Percentiles rank a stretch among this genome's conserved stretches.
Conservation (phyloP, 169 alveolate species). For the Plasmodium malariae region DNA sequence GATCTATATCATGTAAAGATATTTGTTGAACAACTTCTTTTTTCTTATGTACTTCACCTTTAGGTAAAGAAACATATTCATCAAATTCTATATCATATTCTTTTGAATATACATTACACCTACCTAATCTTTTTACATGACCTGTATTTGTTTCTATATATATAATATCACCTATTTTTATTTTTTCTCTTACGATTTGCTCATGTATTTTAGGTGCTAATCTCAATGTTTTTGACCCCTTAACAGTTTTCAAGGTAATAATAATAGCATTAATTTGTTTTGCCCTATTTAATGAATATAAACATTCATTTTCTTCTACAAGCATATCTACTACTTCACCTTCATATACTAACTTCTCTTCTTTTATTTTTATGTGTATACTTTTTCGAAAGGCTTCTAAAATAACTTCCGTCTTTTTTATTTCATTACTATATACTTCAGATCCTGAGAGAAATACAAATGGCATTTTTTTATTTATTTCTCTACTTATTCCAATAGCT, state of each 20-base stretch:
- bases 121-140: slow-evolving; percentile 97
- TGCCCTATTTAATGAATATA: slow-evolving; percentile 82
- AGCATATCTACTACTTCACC: slow-evolving; percentile 85
- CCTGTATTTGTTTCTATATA: slow-evolving; percentile 98
- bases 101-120: slow-evolving; percentile 98
- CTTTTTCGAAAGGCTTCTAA: slow-evolving; percentile 99
- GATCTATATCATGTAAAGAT: slow-evolving; percentile 99
- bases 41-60: slow-evolving; percentile 99
- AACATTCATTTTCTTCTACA: slow-evolving; percentile 88
- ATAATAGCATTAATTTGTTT: slow-evolving; percentile 95
- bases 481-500: slow-evolving; percentile 99
- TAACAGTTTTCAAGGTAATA: slow-evolving; percentile 95
- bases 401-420: slow-evolving; percentile 98
- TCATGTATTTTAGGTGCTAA: slow-evolving; percentile 98
- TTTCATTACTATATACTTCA: slow-evolving; percentile 99
- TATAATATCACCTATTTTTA: slow-evolving; percentile 97
- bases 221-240: slow-evolving; percentile 98
- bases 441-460: slow-evolving; percentile 99
- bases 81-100: slow-evolving; percentile 99
- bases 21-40: slow-evolving; percentile 99
- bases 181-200: slow-evolving; percentile 97
- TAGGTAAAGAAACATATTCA: slow-evolving; percentile 99
- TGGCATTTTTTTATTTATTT: slow-evolving; percentile 99
- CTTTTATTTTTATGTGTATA: slow-evolving; percentile 98
- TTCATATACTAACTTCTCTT: slow-evolving; percentile 96